phyloP scores from a whole-genome alignment of 2,329 filamentous ascomycete species.

The Claviceps citrina region DNA sequence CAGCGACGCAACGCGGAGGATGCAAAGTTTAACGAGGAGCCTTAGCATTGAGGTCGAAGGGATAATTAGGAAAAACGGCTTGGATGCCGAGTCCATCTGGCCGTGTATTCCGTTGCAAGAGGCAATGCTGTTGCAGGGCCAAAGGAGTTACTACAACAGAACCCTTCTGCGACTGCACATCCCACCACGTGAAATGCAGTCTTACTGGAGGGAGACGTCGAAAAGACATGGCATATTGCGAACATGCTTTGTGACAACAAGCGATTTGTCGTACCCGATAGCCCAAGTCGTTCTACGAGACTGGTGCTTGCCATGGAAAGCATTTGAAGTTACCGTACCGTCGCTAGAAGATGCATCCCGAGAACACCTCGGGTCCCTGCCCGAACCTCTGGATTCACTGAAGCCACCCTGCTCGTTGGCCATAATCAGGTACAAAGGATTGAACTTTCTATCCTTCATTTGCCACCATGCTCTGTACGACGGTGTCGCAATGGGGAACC shows the following conservation, averaged over 20 bases:
- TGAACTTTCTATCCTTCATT: conserved; percentile 29
- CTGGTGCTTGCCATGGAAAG: conserved; percentile 26
- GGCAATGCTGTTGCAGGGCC: conserved; percentile 54
- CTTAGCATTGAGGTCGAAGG: conserved; percentile 2
- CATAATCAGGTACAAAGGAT: conserved; percentile 19
- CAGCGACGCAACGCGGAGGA: background rate
- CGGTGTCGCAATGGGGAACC: conserved; percentile 54
- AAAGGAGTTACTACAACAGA: conserved; percentile 54
- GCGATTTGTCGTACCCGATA: conserved; percentile 44
- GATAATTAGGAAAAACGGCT: conserved; percentile 9
- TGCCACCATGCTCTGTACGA: conserved; percentile 81
- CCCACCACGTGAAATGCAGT: conserved; percentile 32
- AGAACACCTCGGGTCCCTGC: conserved; percentile 24
- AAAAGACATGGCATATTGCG: conserved; percentile 60
- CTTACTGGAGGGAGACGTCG: conserved; percentile 48
- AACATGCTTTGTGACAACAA: conserved; percentile 57
- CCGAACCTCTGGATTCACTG: conserved; percentile 27
- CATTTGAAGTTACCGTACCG: conserved; percentile 15
- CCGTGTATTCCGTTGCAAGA: conserved; percentile 82
- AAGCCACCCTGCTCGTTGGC: conserved; percentile 31
- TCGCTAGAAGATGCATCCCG: conserved; percentile 24
- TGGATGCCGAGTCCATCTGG: conserved; percentile 39
- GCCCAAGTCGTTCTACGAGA: conserved; percentile 53
- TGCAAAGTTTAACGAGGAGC: conserved; percentile 13
- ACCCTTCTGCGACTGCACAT: conserved; percentile 46